These are phyloP conservation scores for Sporothrix luriei DNA, from an alignment of 2,329 filamentous ascomycete species.

Conservation along the genomic window DNA sequence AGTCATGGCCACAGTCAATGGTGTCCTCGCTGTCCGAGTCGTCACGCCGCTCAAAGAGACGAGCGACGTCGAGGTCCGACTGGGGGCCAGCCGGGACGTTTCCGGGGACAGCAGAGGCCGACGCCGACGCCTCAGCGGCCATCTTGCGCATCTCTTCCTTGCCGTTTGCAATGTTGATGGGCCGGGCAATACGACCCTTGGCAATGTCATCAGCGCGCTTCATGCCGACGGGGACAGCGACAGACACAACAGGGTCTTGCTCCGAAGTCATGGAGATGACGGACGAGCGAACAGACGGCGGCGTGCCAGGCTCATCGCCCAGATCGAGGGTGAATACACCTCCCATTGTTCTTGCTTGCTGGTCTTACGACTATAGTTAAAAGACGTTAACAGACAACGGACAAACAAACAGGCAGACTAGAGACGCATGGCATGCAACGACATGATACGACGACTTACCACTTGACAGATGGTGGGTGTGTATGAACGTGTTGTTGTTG, in stretches of 20 bases:
- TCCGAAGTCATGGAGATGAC: neutral
- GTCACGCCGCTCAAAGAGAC: neutral
- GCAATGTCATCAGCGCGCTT: neutral
- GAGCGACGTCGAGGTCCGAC: too few species aligned
- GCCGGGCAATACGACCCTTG: neutral
- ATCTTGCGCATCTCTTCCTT: neutral
- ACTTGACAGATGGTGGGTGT: too few species aligned
- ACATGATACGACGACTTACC: too few species aligned
- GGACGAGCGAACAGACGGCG: neutral
- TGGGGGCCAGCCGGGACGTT: too few species aligned
- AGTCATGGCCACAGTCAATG: neutral
- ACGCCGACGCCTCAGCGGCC: neutral
- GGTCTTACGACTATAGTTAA: too few species aligned
- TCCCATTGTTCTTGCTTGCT: neutral
- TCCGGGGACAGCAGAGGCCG: neutral
- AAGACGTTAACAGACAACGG: too few species aligned
- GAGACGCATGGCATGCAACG: too few species aligned
- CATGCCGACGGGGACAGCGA: neutral
- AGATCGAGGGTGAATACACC: neutral
- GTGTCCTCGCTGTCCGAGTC: neutral
- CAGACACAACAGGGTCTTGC: neutral
- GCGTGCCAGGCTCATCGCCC: neutral
- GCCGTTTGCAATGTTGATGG: neutral
- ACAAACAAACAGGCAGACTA: too few species aligned
- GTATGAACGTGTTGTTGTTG: neutral